phyloP scores from a whole-genome alignment of 2,329 filamentous ascomycete species.

The Didymella arachidicola region DNA sequence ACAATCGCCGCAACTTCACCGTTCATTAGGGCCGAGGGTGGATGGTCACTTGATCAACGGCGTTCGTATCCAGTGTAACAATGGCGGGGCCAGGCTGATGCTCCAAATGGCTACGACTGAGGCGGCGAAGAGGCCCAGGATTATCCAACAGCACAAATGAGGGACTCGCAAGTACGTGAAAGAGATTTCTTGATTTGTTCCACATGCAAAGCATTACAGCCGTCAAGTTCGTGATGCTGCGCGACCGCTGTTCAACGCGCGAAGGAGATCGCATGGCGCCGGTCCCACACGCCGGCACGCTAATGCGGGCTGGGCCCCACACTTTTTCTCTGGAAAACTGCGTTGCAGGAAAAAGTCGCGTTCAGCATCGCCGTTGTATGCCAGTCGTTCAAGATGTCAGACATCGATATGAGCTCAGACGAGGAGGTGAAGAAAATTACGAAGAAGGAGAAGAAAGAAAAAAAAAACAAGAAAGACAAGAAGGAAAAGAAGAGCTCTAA shows the following conservation, averaged over 20 bases:
- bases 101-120: not conserved
- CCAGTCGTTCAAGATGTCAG: conserved; percentile 15
- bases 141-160: not conserved
- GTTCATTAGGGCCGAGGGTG: not conserved
- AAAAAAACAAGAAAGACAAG: conserved; percentile 33
- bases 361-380: not conserved
- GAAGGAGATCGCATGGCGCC: conserved; percentile 3
- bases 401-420: conserved; percentile 19
- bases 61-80: conserved; percentile 1
- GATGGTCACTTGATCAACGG: conserved; percentile 13
- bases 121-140: not conserved
- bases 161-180: too few species aligned
- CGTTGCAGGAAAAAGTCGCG: conserved; percentile 17
- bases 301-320: conserved; percentile 17
- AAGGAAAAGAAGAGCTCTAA: conserved; percentile 39
- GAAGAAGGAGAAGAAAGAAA: conserved; percentile 37
- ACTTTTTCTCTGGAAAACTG: conserved; percentile 19
- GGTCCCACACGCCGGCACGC: conserved; percentile 18
- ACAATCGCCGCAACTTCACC: conserved; percentile 1
- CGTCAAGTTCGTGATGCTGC: not conserved
- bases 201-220: not conserved
- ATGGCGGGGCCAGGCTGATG: not conserved
- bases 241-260: conserved; percentile 6
- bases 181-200: too few species aligned
- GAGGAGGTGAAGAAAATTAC: conserved; percentile 18